A percentile compares a stretch with the other conserved stretches of the same genome.
These are phyloP conservation scores for Piromyces sp. DNA, from an alignment of 192 early-diverging fungal genomes.

Conservation along the genomic window DNA sequence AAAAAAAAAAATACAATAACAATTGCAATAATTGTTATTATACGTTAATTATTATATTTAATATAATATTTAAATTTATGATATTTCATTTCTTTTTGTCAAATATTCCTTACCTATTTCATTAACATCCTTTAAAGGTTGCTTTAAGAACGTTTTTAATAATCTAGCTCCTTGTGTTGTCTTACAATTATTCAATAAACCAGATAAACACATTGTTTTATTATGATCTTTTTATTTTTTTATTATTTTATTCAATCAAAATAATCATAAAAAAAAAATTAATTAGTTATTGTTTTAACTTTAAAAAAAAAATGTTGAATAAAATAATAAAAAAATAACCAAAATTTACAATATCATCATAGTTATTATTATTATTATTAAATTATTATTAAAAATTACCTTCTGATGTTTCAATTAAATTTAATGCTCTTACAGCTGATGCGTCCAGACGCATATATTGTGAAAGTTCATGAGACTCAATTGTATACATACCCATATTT, in stretches of 20 bases:
- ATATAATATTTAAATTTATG: too few species aligned
- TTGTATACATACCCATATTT: constrained; percentile 59
- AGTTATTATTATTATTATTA: too few species aligned
- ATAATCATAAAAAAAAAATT: too few species aligned
- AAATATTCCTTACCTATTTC: constrained; percentile 60
- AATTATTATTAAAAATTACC: neutral
- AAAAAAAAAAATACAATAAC: too few species aligned
- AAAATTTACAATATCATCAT: too few species aligned
- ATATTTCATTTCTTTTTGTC: too few species aligned
- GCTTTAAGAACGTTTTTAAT: constrained; percentile 81
- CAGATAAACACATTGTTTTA: constrained; percentile 56
- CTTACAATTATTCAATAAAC: constrained; percentile 74
- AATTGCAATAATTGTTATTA: too few species aligned
- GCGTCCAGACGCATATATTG: constrained; percentile 87
- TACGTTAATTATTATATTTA: too few species aligned
- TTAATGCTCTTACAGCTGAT: constrained; percentile 70
- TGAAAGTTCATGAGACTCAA: constrained; percentile 55
- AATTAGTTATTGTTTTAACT: too few species aligned
- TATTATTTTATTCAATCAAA: too few species aligned
- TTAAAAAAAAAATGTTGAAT: too few species aligned
- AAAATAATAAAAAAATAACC: too few species aligned
- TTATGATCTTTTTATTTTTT: constrained; percentile 15
- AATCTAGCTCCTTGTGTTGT: constrained; percentile 71
- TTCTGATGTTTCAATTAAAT: constrained; percentile 30
- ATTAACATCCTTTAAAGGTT: constrained; percentile 54